Evolutionary conservation across 1,284 basidiomycete species (phyloP).

Genomic region (Vanrija humicola): DNA sequence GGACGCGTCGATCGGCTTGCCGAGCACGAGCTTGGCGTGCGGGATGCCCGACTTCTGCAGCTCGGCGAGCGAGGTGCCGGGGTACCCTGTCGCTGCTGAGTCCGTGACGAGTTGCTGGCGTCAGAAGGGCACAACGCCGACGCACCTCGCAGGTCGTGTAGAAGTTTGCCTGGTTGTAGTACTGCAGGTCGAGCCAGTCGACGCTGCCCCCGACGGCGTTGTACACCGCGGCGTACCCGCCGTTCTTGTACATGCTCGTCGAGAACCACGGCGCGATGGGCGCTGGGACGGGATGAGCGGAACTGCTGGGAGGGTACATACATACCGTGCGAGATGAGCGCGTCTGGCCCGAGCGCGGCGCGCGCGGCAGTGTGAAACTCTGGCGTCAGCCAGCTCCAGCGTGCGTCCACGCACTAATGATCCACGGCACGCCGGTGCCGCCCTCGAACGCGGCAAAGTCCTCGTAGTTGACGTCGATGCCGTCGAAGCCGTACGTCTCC

Average conservation of each 20-base stretch:
- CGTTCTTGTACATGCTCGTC: slow-evolving; percentile 25
- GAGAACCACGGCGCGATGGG: slow-evolving; percentile 47
- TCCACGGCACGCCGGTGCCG: slow-evolving; percentile 31
- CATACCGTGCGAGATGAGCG: slow-evolving; percentile 32
- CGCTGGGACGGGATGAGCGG: slow-evolving; percentile 7
- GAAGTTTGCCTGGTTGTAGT: slow-evolving; percentile 43
- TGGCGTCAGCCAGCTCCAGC: background rate
- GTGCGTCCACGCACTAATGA: background rate
- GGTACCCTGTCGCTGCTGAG: slow-evolving; percentile 12
- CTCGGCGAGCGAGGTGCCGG: slow-evolving; percentile 37
- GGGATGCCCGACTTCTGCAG: slow-evolving; percentile 32
- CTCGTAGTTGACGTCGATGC: slow-evolving; percentile 54
- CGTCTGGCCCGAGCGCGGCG: slow-evolving; percentile 32
- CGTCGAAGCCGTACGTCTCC: slow-evolving; percentile 50
- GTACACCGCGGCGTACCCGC: slow-evolving; percentile 38
- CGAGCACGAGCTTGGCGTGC: slow-evolving; percentile 45
- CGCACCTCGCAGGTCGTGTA: slow-evolving; percentile 8
- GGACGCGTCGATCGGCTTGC: slow-evolving; percentile 33
- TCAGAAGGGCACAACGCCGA: background rate
- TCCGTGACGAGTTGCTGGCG: slow-evolving; percentile 30
- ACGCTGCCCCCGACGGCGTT: slow-evolving; percentile 31
- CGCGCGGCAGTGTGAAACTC: slow-evolving; percentile 40
- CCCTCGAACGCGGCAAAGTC: slow-evolving; percentile 28
- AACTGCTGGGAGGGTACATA: too few relatives aligned
- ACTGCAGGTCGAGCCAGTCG: slow-evolving; percentile 44